phyloP scores from a whole-genome alignment of 768 basidiomycete genomes.

The Agaricus sinodeliciosus region DNA sequence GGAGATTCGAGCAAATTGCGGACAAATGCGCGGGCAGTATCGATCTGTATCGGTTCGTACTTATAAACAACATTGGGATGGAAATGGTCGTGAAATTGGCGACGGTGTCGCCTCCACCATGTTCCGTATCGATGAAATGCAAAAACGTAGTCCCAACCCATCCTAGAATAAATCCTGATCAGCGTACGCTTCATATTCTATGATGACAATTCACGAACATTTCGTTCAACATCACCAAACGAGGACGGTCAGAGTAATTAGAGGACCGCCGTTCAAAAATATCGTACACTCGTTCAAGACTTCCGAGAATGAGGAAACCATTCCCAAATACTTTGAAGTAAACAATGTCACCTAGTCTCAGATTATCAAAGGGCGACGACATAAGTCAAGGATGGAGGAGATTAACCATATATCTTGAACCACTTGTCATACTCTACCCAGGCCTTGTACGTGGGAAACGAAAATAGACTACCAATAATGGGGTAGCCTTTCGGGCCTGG shows the following conservation, averaged over 20 bases:
- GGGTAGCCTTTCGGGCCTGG: slow-evolving; percentile 9
- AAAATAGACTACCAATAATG: slow-evolving; percentile 7
- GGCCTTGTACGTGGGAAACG: background rate
- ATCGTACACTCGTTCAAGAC: background rate
- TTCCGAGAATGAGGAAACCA: slow-evolving; percentile 8
- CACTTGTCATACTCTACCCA: slow-evolving; percentile 11
- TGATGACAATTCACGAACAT: background rate
- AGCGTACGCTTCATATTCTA: background rate
- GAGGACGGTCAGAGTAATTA: slow-evolving; percentile 5
- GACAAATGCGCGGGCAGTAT: background rate
- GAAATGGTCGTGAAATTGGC: slow-evolving; percentile 10
- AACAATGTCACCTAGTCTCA: slow-evolving; percentile 10
- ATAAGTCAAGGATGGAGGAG: background rate
- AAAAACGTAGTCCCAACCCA: slow-evolving; percentile 4
- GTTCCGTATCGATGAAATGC: slow-evolving; percentile 2
- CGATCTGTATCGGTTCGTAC: slow-evolving; percentile 3
- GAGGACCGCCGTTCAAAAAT: slow-evolving; percentile 5
- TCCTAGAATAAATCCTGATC: background rate
- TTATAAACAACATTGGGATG: slow-evolving; percentile 2
- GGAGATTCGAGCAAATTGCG: slow-evolving; percentile 1
- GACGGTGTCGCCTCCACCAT: slow-evolving; percentile 10
- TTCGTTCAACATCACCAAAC: background rate
- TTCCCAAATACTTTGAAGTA: slow-evolving; percentile 12
- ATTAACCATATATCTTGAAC: background rate
- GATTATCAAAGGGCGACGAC: too few relatives aligned